Base-by-base conservation (phyloP, 371 early-diverging fungal genomes). In the Conidiobolus incongruus region DNA sequence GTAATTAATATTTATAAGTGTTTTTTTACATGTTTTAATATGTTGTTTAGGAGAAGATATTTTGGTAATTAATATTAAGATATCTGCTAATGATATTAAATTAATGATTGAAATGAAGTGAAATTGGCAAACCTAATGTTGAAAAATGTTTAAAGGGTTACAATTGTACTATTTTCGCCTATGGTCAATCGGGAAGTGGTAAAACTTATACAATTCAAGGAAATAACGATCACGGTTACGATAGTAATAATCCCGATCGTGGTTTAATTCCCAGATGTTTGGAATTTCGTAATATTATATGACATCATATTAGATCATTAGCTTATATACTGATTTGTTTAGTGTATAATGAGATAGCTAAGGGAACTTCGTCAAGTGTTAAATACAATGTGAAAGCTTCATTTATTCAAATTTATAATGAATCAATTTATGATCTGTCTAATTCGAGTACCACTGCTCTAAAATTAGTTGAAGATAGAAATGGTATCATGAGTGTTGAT, bases 361-460 rank as follows among this genome's bases (percentile, higher is more conserved):
- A n/a, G n/a, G n/a, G n/a, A n/a, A n/a, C n/a, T n/a, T n/a, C n/a
- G n/a, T n/a, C n/a, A n/a, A 81, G 77, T 36, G 69, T 86, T 51
- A 83, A 88, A 57, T 88, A 89, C 57, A 84, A 83, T 15, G 89
- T 93, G 47, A 82, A 80, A 55, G 77, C 84, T 19, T 86, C 87
- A n/a, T 91, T 77, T 61, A 83, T 97, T 80, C 99, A 99, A 69
- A 92, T 99, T 49, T 99, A 99, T 69, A 99, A 98, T 87, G 99
- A 99, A 53, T 81, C 79, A 56, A 83, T 99, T 46, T 72, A 86
- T 42, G 98, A 97, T 55, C 55, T 99, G 20, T 56, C 56, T 2
- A 49, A 52, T 7, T 52, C 56, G 19, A 66, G 70, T 40, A 56
- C 61, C 11, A 51, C n/a, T n/a, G n/a, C n/a, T n/a, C n/a, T n/a